A percentile compares a stretch with the other conserved stretches of the same genome.
Evolutionary conservation across 140 eudicot genomes (phyloP).

Genomic region (Anethum foeniculum): DNA sequence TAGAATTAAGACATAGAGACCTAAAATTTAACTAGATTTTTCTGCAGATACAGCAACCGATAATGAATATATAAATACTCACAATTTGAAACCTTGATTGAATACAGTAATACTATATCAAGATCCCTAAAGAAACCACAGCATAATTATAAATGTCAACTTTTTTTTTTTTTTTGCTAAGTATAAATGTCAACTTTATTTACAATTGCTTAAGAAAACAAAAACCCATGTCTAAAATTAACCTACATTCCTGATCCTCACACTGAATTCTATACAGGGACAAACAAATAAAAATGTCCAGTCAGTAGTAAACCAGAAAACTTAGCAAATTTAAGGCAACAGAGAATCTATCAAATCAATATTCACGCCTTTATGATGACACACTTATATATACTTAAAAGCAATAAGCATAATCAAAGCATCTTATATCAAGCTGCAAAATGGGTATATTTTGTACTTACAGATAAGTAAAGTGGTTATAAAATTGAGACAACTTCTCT

Average conservation of each 20-base stretch:
- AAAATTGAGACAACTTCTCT: constrained; percentile 1
- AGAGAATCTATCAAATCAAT: constrained; percentile 12
- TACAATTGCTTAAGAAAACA: background rate
- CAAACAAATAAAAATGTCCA: constrained; percentile 7
- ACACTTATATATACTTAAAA: background rate
- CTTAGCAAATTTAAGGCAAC: constrained; percentile 2
- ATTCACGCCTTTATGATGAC: constrained; percentile 5
- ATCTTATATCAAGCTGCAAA: background rate
- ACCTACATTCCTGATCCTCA: constrained; percentile 13
- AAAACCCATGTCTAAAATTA: background rate
- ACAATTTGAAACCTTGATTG: constrained; percentile 11
- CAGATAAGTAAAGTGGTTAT: background rate
- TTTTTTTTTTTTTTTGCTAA: too few relatives aligned
- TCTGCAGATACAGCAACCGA: background rate
- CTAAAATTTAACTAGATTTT: background rate
- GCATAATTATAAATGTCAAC: too few relatives aligned
- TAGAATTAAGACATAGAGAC: background rate
- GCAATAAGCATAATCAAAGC: constrained; percentile 11
- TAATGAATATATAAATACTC: background rate
- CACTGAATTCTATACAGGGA: constrained; percentile 10
- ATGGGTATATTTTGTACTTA: constrained; percentile 12
- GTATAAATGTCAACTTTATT: constrained; percentile 15
- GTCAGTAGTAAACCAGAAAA: background rate
- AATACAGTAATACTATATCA: constrained; percentile 20
- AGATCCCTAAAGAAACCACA: constrained; percentile 32